Base-by-base conservation (phyloP, 2,329 filamentous ascomycete species). In the Elsinoe arachidis region DNA sequence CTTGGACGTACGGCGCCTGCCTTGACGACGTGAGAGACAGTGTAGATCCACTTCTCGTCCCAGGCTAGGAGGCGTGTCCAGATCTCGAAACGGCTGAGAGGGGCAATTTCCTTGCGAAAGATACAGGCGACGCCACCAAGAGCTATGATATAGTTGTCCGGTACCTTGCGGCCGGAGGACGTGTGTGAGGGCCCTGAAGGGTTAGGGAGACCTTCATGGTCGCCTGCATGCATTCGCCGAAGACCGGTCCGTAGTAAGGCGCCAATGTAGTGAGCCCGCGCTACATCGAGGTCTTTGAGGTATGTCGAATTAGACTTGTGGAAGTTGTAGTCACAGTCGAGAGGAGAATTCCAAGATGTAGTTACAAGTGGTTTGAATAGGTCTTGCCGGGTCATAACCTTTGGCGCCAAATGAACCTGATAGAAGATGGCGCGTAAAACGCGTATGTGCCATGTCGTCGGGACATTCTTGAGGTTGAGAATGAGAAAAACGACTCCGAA, bases 291-390 rank as follows among this genome's bases (percentile, higher is more conserved):
- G 71, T 95, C 90, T 63, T 84, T 77, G 69, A 95, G 95, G 76
- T 95, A 95, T 30, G 90, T 95, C 64, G 81, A 83, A 74, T 90
- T 89, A 61, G 84, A 85, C 70, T 91, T 90, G 78, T 92, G 87
- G 43, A 90, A 68, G 74, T 93, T 92, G 75, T 90, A 90, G 74
- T 96, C 91, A 65, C 85, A 89, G 73, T 95, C 90, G 63, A 87
- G 79, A 56, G 87, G 73, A 1, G 87, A 81, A 12, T 86, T 81
- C 66, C 84, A 82, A 5, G 85, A 82, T 38, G 78, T 75, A 14
- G 85, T 83, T 59, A 88, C 83, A 54, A 87, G 74, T 49, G 87
- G 85, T 51, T 83, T 80, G 75, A 92, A 93, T 62, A 93, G 80
- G 39, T 85, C 81, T 60, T 83, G 78, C 1, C 84, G 80, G 46